Conservation (phyloP, 2,329 filamentous ascomycete species). For the Fusarium austroafricanum region DNA sequence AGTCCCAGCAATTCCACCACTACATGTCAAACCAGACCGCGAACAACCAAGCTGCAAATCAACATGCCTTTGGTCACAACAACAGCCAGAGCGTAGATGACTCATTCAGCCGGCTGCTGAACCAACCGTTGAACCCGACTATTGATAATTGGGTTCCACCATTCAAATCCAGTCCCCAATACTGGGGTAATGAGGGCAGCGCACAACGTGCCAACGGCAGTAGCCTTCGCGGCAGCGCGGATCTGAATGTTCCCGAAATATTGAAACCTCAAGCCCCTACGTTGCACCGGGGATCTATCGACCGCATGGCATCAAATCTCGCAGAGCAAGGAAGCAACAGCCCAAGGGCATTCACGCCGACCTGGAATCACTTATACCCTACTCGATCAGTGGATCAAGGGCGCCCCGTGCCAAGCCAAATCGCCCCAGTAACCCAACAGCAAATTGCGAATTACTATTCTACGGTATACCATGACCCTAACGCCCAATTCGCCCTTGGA, state of each 20-base stretch:
- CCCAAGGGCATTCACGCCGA: slow-evolving; percentile 44
- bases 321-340: slow-evolving; percentile 47
- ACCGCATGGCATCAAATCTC: slow-evolving; percentile 54
- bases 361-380: slow-evolving; percentile 55
- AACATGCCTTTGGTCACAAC: slow-evolving; percentile 38
- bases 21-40: slow-evolving; percentile 57
- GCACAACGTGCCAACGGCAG: slow-evolving; percentile 44
- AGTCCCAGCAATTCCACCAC: slow-evolving; percentile 58
- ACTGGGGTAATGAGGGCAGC: slow-evolving; percentile 56
- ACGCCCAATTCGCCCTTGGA: slow-evolving; percentile 51
- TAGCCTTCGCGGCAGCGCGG: slow-evolving; percentile 44
- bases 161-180: slow-evolving; percentile 59
- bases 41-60: slow-evolving; percentile 52
- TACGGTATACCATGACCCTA: slow-evolving; percentile 37
- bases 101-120: slow-evolving; percentile 20
- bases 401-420: slow-evolving; percentile 50
- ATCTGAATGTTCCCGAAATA: slow-evolving; percentile 46
- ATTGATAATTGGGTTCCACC: slow-evolving; percentile 55
- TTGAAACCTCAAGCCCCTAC: slow-evolving; percentile 43
- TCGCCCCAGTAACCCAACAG: slow-evolving; percentile 40
- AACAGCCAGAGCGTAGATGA: slow-evolving; percentile 51
- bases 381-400: slow-evolving; percentile 53
- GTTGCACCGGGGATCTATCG: slow-evolving; percentile 54
- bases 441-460: slow-evolving; percentile 50
- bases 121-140: slow-evolving; percentile 39